These are phyloP conservation scores for Oryza nivara DNA, from an alignment of 176 grass and related monocot genomes.

Conservation along the genomic window DNA sequence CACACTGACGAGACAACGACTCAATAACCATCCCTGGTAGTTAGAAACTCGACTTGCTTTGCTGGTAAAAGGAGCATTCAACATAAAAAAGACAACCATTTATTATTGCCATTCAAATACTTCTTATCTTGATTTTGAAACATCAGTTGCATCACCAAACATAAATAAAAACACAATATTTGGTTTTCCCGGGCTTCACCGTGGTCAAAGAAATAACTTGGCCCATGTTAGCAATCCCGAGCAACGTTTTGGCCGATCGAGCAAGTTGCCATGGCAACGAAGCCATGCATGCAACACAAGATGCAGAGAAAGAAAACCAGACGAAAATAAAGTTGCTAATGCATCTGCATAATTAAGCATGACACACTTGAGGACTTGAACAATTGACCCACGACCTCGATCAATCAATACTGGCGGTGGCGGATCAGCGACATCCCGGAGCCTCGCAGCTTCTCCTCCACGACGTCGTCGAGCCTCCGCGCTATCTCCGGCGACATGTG, in stretches of 20 bases:
- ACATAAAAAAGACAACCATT: too few relatives aligned
- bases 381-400: not conserved
- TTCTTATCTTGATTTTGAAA: not conserved
- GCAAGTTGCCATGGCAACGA: not conserved
- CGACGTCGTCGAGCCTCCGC: slow-evolving; percentile 34
- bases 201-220: too few relatives aligned
- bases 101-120: not conserved
- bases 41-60: too few relatives aligned
- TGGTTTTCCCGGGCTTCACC: not conserved
- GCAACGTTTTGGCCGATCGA: not conserved
- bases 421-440: slow-evolving; percentile 32
- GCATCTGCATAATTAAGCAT: too few relatives aligned
- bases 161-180: not conserved
- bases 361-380: too few relatives aligned
- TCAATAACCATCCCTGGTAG: too few relatives aligned
- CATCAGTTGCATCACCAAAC: too few relatives aligned
- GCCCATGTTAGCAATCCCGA: too few relatives aligned
- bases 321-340: not conserved
- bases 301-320: not conserved
- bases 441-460: slow-evolving; percentile 47
- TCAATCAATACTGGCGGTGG: not conserved
- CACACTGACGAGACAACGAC: too few relatives aligned
- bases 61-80: too few relatives aligned
- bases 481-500: slow-evolving; percentile 48
- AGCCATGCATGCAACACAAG: not conserved